Evolutionary conservation across 1,284 basidiomycete genomes (phyloP), one percentile per base, ranked within the genome.

Genomic region (Rhizopogon hawkerae): DNA sequence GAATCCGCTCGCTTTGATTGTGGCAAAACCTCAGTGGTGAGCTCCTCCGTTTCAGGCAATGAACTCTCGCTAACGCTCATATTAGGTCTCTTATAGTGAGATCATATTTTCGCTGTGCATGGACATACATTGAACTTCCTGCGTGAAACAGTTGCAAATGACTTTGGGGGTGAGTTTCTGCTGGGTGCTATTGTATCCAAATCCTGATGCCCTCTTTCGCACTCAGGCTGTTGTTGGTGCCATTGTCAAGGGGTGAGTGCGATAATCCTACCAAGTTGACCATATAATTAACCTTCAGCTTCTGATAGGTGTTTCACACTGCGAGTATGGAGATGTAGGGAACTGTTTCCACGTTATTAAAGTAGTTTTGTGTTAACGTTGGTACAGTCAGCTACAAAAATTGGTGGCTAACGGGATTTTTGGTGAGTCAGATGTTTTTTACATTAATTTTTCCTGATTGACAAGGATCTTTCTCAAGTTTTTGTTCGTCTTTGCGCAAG

Each of bases 281-380:
- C 23, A 6, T 16, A 10, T 31, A 3, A 34, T 46, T 29, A 36
- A 49, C 31, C 16, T 24, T 26, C 14, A 23, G 31, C 18, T n/a
- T 16, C 11, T 18, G 46, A 1, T 38, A 85, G 83, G 24, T 76
- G 76, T 51, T 85, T 84, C 53, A 75, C 71, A 1, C 63, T 83
- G 56, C 75, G 83, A 33, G 81, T 86, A 43, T 85, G 81, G 80
- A 68, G 82, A 66, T 86, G 83, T 86, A 60, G 63, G 80, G 35
- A 4, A 31, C 5, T 38, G 34, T 43, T 36, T 14, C 14, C 3
- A 23, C 13, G 5, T 41, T 21, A 46, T 26, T 16, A 3, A 10
- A 31, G 33, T 31, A 35, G 26, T 13, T 23, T 35, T 21, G 8
- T 36, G 8, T 23, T 54, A 24, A 52, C 51, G 46, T 49, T 45